Conservation (phyloP, 2,329 filamentous ascomycete species). For the Chaetothyriales sp. region DNA sequence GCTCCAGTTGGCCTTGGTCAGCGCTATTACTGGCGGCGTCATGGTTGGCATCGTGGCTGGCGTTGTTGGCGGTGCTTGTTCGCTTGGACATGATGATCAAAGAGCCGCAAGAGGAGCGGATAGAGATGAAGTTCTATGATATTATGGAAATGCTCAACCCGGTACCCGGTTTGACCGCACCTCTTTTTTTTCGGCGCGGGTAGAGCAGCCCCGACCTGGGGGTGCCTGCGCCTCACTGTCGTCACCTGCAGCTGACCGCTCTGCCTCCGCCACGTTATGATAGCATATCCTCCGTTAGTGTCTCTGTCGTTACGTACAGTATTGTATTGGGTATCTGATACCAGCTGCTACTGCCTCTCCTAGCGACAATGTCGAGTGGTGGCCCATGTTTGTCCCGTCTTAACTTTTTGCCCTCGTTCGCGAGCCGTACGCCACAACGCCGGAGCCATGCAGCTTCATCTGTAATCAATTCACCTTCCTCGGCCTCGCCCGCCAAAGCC, state of each 20-base stretch:
- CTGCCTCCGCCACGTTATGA: no score
- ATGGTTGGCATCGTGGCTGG: not conserved
- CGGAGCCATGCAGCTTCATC: conserved; percentile 27
- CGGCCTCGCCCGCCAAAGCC: conserved; percentile 7
- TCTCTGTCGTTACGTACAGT: not conserved
- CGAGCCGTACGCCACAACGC: conserved; percentile 27
- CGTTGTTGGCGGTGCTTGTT: not conserved
- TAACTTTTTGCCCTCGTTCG: not conserved
- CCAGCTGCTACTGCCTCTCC: not conserved
- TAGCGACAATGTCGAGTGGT: not conserved
- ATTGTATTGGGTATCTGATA: not conserved
- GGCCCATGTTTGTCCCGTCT: not conserved
- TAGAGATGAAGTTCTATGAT: no score
- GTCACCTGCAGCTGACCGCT: no score
- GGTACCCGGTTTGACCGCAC: no score
- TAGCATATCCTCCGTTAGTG: no score
- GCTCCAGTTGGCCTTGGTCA: conserved; percentile 33
- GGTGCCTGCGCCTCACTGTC: no score
- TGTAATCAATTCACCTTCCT: conserved; percentile 10
- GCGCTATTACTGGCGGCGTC: not conserved
- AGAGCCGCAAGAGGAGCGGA: not conserved
- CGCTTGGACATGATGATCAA: not conserved
- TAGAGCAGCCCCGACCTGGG: no score
- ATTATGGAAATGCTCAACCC: no score
- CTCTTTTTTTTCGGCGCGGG: no score